A percentile compares a stretch with the other conserved stretches of the same genome.
Evolutionary conservation across 140 eudicot genomes (phyloP).

Genomic region (Senecio squalidus): DNA sequence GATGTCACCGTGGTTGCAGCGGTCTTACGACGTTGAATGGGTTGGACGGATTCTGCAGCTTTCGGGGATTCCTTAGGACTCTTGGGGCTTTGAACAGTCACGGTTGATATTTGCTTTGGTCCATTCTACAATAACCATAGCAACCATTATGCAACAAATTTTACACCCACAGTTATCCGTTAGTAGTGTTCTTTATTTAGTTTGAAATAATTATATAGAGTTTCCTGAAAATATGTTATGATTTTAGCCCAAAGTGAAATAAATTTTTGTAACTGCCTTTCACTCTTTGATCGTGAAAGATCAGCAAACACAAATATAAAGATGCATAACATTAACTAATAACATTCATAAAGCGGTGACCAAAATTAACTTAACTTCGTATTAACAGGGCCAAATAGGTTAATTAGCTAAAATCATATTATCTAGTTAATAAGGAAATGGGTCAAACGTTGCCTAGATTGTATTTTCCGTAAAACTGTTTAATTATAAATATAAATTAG

Average conservation of each 20-base stretch:
- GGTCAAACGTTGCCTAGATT: too few relatives aligned
- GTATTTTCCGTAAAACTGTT: too few relatives aligned
- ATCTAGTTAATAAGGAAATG: background rate
- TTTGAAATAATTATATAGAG: background rate
- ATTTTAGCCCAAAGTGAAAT: background rate
- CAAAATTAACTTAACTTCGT: too few relatives aligned
- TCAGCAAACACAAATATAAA: too few relatives aligned
- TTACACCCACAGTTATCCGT: background rate
- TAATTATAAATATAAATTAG: too few relatives aligned
- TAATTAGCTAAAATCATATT: background rate
- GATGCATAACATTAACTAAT: too few relatives aligned
- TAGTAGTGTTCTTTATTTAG: background rate
- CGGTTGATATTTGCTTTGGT: constrained; percentile 52
- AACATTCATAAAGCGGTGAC: too few relatives aligned
- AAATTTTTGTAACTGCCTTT: background rate
- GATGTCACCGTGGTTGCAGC: constrained; percentile 12
- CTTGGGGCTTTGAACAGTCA: constrained; percentile 24
- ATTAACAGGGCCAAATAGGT: background rate
- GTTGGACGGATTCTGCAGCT: constrained; percentile 12
- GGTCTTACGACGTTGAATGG: constrained; percentile 28
- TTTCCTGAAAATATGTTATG: background rate
- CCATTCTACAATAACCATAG: constrained; percentile 63
- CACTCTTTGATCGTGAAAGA: too few relatives aligned
- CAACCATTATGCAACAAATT: constrained; percentile 2
- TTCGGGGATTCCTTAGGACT: constrained; percentile 29